Conservation (phyloP, 441 rosid species). For the Populus trichocarpa region DNA sequence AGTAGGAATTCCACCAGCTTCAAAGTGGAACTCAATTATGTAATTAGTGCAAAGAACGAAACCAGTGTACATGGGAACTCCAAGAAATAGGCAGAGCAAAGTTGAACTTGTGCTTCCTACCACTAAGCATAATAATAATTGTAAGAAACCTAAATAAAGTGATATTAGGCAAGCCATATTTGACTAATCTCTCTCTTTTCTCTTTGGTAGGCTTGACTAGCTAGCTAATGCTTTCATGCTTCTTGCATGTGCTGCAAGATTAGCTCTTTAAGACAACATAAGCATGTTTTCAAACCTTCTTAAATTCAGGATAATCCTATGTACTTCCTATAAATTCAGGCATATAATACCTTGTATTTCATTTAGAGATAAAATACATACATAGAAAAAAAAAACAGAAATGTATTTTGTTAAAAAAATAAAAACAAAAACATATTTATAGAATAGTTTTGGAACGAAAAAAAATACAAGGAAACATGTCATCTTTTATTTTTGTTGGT, state of each 20-base stretch:
- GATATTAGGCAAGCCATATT: background rate
- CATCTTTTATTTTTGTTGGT: background rate
- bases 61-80: slow-evolving; percentile 1
- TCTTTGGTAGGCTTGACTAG: background rate
- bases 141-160: background rate
- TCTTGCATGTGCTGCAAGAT: background rate
- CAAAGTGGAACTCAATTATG: slow-evolving; percentile 18
- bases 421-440: too few species aligned
- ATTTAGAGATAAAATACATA: too few species aligned
- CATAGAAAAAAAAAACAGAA: too few species aligned
- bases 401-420: too few species aligned
- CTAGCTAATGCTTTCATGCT: too few species aligned
- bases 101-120: background rate
- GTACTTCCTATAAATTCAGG: too few species aligned
- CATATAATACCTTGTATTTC: too few species aligned
- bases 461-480: too few species aligned
- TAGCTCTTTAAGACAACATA: too few species aligned
- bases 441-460: too few species aligned
- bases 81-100: background rate
- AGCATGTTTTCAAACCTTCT: too few species aligned
- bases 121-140: background rate
- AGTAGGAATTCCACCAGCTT: slow-evolving; percentile 35
- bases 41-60: background rate
- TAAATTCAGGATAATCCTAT: too few species aligned
- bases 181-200: slow-evolving; percentile 1